Base-by-base conservation (phyloP, 345 rosid genomes). In the Eutrema yunnanense region DNA sequence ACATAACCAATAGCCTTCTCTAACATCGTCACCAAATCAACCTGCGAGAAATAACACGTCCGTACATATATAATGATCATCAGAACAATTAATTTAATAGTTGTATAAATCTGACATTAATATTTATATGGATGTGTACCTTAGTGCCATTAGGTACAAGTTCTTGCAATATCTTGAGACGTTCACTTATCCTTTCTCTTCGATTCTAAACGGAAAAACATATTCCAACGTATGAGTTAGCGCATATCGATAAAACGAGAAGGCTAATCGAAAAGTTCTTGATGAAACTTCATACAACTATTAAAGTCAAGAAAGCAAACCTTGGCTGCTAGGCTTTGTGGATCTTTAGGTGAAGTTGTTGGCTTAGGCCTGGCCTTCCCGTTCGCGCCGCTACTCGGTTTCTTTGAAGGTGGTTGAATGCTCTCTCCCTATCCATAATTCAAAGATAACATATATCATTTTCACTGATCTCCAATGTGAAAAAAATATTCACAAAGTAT, bases 281-380 rank as follows among this genome's bases (percentile, higher is more conserved):
- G 4, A 32, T 6, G 6, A 4, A 30, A 32, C 1, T 6, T 32
- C 6, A 32, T 32, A 32, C 34, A 32, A 0, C 1, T 32, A 44
- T 32, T 8, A 34, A 46, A 36, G 2, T 58, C 3, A 32, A 29
- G 59, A 78, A 79, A 62, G 11, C 51, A 42, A 49, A 92, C 98
- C 97, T 89, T 94, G 65, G 98, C 98, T 42, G 98, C 97, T 71
- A 86, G 79, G 68, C 97, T 94, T 72, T 94, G 98, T 0, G 95
- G 96, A 63, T 89, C 97, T 78, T 88, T 94, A 7, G 91, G 72
- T 61, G 89, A 63, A 61, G 78, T 59, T 38, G 83, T 40, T 65
- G 84, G 59, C 81, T 86, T 88, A 2, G 83, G 62, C 71, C 85
- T 87, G 1, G 82, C 73, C 75, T 82, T 90, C 40, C 76, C 80